Evolutionary conservation across 2,329 filamentous ascomycete species (phyloP), one percentile per base, ranked within the genome.

Genomic region (Aquanectria penicillioides): DNA sequence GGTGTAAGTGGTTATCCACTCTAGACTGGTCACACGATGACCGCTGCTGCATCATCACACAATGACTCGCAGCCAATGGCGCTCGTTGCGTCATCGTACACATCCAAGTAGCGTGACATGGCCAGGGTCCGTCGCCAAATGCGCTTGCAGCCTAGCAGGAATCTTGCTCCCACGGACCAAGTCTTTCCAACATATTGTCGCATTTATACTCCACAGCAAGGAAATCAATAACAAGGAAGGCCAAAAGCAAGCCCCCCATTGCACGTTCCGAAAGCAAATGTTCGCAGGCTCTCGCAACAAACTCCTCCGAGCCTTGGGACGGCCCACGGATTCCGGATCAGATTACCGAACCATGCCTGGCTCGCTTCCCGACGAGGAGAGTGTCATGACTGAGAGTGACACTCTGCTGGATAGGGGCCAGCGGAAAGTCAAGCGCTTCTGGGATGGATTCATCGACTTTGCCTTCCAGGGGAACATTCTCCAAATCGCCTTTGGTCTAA

Each of bases 381-480:
- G 77, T 28, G 63, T 60, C 53, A 57, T 64, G 5, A 70, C 66
- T 57, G 75, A 77, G 64, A 64, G 70, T 2, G 70, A 73, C 20
- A 72, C 74, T 23, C 74, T 87, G 22, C 76, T 85, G 28, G 78
- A 79, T 41, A 75, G 79, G 17, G 77, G 84, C 56, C 76, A 81
- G 61, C 74, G 78, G 51, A 77, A 77, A 50, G 82, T 84, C 20
- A 77, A 79, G 61, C 79, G 80, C 58, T 76, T 85, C 55, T 88
- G 85, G 79, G 78, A 84, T 28, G 87, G 87, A 33, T 92, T 92
- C 71, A 73, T 88, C 65, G 89, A 91, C 71, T 93, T 92, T 74
- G 89, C 89, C 0, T 84, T 91, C 51, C 86, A 89, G 63, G 89
- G 90, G 57, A 92, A 92, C 66, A 89, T 92, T 43, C 81, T 93